These are phyloP conservation scores for Pichia sp. DNA, from an alignment of 1,139 yeast species.

Conservation along the genomic window DNA sequence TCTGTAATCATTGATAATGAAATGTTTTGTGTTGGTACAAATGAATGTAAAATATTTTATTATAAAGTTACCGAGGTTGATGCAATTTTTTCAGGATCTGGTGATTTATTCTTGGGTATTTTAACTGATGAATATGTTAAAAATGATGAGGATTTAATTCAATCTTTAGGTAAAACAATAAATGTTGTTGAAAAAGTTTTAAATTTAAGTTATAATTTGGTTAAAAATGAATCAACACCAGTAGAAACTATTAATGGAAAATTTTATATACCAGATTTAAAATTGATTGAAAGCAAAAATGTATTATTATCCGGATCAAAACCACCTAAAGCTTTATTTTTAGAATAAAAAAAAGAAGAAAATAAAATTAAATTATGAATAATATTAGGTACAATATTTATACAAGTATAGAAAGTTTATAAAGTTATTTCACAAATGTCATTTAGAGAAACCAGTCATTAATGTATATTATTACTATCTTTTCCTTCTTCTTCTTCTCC, in stretches of 20 bases:
- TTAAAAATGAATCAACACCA: background rate
- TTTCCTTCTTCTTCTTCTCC: background rate
- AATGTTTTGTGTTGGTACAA: constrained; percentile 34
- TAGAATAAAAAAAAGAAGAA: too few species aligned
- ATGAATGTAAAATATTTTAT: constrained; percentile 19
- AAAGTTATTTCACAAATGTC: background rate
- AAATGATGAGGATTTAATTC: constrained; percentile 14
- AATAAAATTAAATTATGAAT: too few species aligned
- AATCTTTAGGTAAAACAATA: constrained; percentile 24
- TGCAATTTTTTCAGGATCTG: constrained; percentile 70
- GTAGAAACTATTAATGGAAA: constrained; percentile 15
- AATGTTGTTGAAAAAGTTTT: constrained; percentile 24
- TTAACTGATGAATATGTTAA: constrained; percentile 44
- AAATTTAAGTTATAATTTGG: constrained; percentile 19
- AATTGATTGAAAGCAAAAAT: constrained; percentile 24
- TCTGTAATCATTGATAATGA: constrained; percentile 27
- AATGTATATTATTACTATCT: background rate
- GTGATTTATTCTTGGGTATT: constrained; percentile 62
- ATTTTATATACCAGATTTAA: constrained; percentile 27
- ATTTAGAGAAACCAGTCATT: background rate
- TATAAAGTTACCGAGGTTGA: constrained; percentile 50
- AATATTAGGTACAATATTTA: too few species aligned
- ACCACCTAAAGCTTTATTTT: background rate
- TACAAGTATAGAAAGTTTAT: too few species aligned
- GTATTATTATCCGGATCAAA: constrained; percentile 9